Evolutionary conservation across 306 rosid genomes (phyloP), one percentile per base, ranked within the genome.

Genomic region (Pterocarpus macrocarpus): DNA sequence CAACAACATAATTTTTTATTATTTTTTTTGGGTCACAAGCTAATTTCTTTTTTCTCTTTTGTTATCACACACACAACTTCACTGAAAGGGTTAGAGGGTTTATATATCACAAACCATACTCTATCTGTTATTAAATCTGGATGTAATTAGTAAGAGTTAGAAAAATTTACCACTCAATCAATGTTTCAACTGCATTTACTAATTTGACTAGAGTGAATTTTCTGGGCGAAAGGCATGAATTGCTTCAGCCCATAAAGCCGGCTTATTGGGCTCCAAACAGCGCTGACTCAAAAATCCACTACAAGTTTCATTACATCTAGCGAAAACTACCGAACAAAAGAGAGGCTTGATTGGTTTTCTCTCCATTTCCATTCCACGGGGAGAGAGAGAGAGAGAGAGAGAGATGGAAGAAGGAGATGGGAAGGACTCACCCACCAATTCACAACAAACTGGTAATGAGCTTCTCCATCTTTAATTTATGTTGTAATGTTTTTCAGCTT

Each of bases 401-500:
- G 41, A 80, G 13, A 87, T 83, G 89, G 92, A 82, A 32, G 81
- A 44, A 47, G 73, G 85, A 45, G 81, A 75, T 38, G 83, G 55
- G 75, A 72, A 65, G 52, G 77, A 73, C 30, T 93, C 94, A 22
- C 91, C 94, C 11, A 68, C 90, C 81, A 84, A 79, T 86, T 91
- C 96, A 75, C 89, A 91, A 76, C 84, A 90, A 84, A 90, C 90
- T 14, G 78, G 97, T 90, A 87, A 59, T 30, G 2, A 55, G 50
- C 73, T 65, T 83, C 55, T 5, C 50, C 75, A 4, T 75, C 44
- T 70, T 39, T 44, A 41, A 1, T 15, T 15, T 71, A 15, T 5
- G 36, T 32, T 52, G 7, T 8, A 43, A 43, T 49, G 5, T 65
- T 39, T 53, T 80, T n/a, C 44, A 34, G 16, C 28, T 16, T 17